Conservation (phyloP, 106 monocot species). For the Allium sativum region DNA sequence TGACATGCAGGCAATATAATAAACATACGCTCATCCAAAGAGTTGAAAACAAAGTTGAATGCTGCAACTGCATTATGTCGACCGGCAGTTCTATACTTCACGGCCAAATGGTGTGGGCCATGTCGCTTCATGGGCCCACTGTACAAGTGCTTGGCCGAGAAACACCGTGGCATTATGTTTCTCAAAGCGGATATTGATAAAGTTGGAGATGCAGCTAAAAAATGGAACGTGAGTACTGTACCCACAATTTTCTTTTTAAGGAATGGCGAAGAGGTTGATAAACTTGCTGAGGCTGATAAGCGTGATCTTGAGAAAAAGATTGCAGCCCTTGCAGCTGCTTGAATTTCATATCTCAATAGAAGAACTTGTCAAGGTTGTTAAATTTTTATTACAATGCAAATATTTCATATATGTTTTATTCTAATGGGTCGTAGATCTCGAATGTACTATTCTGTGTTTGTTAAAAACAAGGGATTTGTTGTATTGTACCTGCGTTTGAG, state of each 20-base stretch:
- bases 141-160: constrained; percentile 48
- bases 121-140: constrained; percentile 60
- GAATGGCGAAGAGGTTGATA: constrained; percentile 68
- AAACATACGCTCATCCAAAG: constrained; percentile 39
- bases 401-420: too few relatives aligned
- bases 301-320: constrained; percentile 63
- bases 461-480: too few relatives aligned
- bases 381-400: too few relatives aligned
- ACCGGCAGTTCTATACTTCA: constrained; percentile 69
- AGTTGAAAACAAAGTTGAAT: constrained; percentile 48
- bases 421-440: too few relatives aligned
- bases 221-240: constrained; percentile 63
- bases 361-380: too few relatives aligned
- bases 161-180: constrained; percentile 48
- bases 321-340: constrained; percentile 13
- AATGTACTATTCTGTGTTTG: too few relatives aligned
- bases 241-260: constrained; percentile 82
- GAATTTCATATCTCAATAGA: background rate
- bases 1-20: constrained; percentile 44
- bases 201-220: constrained; percentile 34
- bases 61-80: constrained; percentile 39
- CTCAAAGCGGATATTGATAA: constrained; percentile 76
- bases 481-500: too few relatives aligned
- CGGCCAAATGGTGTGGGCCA: constrained; percentile 92
- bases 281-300: constrained; percentile 66